Evolutionary conservation across 257 asterid species (phyloP).

Genomic region (Solanum chilense): DNA sequence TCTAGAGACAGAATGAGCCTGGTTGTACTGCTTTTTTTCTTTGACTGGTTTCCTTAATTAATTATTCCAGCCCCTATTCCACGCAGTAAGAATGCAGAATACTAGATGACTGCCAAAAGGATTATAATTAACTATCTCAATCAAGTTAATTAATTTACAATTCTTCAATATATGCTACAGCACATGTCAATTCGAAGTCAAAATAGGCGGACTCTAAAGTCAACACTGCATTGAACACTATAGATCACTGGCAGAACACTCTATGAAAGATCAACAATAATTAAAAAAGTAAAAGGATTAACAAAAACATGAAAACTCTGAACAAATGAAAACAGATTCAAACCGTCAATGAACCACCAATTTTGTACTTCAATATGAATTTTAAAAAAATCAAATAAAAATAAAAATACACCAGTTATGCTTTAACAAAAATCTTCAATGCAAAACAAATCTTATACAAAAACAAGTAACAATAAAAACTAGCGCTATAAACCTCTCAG

Average conservation of each 20-base stretch:
- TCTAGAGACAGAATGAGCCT: neutral
- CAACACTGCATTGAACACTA: neutral
- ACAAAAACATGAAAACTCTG: neutral
- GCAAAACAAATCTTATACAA: neutral
- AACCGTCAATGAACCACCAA: neutral
- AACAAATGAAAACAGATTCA: neutral
- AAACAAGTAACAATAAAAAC: neutral
- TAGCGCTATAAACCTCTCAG: neutral
- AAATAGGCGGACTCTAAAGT: neutral
- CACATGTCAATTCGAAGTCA: neutral
- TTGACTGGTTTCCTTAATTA: neutral
- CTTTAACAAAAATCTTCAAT: neutral
- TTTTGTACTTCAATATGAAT: neutral
- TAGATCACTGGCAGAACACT: neutral
- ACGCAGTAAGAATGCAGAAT: neutral
- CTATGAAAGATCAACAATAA: too few relatives aligned
- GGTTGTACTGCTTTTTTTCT: neutral
- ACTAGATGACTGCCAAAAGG: neutral
- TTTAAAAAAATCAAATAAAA: neutral
- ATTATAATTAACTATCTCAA: neutral
- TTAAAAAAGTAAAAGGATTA: neutral
- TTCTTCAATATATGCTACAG: neutral
- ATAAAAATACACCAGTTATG: too few relatives aligned
- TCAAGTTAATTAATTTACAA: neutral
- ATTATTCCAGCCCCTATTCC: neutral